Evolutionary conservation across 768 basidiomycete species (phyloP), one percentile per base, ranked within the genome.

Genomic region (Crucibulum laeve): DNA sequence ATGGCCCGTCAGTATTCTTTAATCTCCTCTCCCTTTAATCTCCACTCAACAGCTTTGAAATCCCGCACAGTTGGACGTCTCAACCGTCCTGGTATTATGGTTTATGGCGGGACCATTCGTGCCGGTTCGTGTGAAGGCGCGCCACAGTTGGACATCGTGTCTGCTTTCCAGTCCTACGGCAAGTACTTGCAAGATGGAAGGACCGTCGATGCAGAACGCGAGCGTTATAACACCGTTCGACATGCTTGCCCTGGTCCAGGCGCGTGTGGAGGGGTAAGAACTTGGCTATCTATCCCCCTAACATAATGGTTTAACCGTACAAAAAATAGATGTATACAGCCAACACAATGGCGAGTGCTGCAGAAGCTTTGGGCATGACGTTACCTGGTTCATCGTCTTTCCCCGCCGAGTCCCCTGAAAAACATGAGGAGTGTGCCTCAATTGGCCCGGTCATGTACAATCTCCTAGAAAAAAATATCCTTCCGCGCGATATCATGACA

Each of bases 211-310:
- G 96, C 96, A 1, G 95, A 99, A 60, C 67, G 71, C 47, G 81
- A 77, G 56, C 82, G 96, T 35, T 89, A 88, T 63, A 76, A 88
- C 52, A 95, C 91, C 26, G 76, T 97, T 45, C 81, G 93, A 46
- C 78, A 97, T 63, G 86, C 95, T 14, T 99, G 96, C 62, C 92
- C 96, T n/a, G 95, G 95, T 35, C 82, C 94, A 17, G 96, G 96
- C 42, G 93, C 95, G 39, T 99, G 96, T 64, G 96, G 96, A 60
- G 95, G 94, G 51, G 92, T 94, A 61, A 64, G 89, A 77, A 26
- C 19, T 25, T 28, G 32, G 1, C 32, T 18, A 22, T 32, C 40
- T 25, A 22, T 42, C 24, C 19, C 48, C 42, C n/a, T 32, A 32
- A 13, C 7, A 25, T 43, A 24, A 24, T 35, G 41, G 26, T 38